Conservation (phyloP, 2,329 filamentous ascomycete species). For the Pleomassaria siparia region DNA sequence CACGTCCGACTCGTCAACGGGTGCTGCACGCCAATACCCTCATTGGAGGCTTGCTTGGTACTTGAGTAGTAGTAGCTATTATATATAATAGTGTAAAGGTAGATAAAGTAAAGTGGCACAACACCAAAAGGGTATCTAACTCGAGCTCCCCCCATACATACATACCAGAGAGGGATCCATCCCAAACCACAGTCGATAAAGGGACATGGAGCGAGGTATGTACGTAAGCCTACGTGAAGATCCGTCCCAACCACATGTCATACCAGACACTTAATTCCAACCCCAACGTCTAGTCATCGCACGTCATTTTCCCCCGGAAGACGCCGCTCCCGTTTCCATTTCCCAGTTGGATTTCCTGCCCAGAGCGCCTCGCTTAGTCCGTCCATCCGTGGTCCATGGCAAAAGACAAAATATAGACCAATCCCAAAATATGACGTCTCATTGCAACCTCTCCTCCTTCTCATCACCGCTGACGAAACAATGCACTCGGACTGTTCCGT, state of each 20-base stretch:
- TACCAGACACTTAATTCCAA: not conserved
- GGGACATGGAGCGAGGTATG: not conserved
- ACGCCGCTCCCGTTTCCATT: not conserved
- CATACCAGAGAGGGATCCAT: not conserved
- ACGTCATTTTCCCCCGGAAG: not conserved
- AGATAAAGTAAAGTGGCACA: too few relatives aligned
- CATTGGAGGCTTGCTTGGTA: not conserved
- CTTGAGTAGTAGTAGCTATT: too few relatives aligned
- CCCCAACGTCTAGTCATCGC: conserved; percentile 7
- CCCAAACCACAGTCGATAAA: not conserved
- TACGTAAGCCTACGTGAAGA: not conserved
- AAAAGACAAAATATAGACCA: not conserved
- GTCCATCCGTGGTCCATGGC: not conserved
- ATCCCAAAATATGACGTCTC: not conserved
- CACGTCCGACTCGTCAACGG: not conserved
- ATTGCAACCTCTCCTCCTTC: not conserved
- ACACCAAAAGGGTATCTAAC: conserved; percentile 5
- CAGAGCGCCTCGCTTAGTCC: not conserved
- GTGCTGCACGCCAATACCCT: not conserved
- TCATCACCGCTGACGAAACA: conserved; percentile 27
- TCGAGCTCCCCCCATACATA: not conserved
- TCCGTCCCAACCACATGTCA: not conserved
- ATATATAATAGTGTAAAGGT: too few relatives aligned
- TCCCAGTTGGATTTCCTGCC: not conserved
- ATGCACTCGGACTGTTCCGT: conserved; percentile 79